phyloP scores from a whole-genome alignment of 805 yeast genomes.

The Brettanomyces bruxellensis region DNA sequence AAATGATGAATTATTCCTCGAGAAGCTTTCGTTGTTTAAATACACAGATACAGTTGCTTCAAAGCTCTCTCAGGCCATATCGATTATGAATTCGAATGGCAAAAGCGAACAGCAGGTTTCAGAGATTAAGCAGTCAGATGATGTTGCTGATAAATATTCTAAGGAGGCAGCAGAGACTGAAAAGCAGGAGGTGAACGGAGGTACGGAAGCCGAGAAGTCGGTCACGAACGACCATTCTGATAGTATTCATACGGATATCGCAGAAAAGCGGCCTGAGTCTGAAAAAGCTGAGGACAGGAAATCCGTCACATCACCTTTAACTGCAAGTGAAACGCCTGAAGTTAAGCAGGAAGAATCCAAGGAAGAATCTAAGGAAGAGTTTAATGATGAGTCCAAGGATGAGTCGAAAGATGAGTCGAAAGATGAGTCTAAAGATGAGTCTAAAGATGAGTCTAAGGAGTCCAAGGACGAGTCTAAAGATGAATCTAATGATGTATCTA shows the following conservation, averaged over 20 bases:
- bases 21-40: conserved; percentile 57
- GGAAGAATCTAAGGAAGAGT: not conserved
- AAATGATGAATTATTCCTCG: conserved; percentile 59
- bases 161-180: not conserved
- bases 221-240: too few relatives aligned
- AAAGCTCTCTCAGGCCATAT: conserved; percentile 34
- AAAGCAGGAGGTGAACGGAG: not conserved
- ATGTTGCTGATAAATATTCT: not conserved
- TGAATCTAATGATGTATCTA: not conserved
- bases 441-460: not conserved
- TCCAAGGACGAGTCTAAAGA: not conserved
- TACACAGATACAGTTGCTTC: conserved; percentile 41
- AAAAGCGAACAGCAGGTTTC: not conserved
- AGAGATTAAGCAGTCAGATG: not conserved
- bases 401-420: not conserved
- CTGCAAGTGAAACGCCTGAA: too few relatives aligned
- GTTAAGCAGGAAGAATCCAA: not conserved
- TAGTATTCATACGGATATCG: too few relatives aligned
- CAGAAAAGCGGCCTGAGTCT: too few relatives aligned
- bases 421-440: not conserved
- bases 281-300: too few relatives aligned
- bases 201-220: too few relatives aligned
- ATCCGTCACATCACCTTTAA: too few relatives aligned
- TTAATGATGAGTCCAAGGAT: conserved; percentile 1
- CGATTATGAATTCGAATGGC: conserved; percentile 7